These are phyloP conservation scores for Glarea lozoyensis DNA, from an alignment of 495 filamentous ascomycete species.

Conservation along the genomic window DNA sequence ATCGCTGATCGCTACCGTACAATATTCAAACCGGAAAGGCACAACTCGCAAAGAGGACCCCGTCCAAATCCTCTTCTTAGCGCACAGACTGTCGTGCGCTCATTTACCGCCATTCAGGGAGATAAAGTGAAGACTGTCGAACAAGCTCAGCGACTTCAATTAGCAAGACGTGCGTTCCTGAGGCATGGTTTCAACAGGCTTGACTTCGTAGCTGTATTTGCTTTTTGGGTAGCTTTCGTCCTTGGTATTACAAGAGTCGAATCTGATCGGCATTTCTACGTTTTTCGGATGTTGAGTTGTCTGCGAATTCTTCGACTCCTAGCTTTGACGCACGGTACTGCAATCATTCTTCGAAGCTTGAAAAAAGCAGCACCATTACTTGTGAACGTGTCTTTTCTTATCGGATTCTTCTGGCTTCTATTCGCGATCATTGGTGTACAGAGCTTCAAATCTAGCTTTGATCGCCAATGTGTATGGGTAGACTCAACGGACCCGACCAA, in stretches of 20 bases:
- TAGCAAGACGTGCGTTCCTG: conserved; percentile 87
- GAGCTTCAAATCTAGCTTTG: conserved; percentile 92
- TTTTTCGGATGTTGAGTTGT: conserved; percentile 95
- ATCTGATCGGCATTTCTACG: conserved; percentile 58
- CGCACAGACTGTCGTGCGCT: conserved; percentile 67
- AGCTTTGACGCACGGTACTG: conserved; percentile 82
- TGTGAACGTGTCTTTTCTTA: conserved; percentile 91
- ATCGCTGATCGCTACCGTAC: conserved; percentile 63
- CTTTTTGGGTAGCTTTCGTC: conserved; percentile 84
- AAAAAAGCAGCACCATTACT: conserved; percentile 92
- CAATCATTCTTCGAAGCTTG: conserved; percentile 86
- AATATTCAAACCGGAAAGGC: conserved; percentile 56
- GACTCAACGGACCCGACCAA: conserved; percentile 42
- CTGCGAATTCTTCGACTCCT: conserved; percentile 85
- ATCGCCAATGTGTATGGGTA: conserved; percentile 81
- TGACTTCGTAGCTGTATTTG: conserved; percentile 93
- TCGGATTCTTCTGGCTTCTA: conserved; percentile 97
- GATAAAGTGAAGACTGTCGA: conserved; percentile 40
- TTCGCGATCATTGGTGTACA: conserved; percentile 97
- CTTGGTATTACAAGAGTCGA: conserved; percentile 63
- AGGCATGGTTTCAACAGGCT: conserved; percentile 92
- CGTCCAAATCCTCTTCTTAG: conserved; percentile 19
- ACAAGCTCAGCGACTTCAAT: conserved; percentile 71
- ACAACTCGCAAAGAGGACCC: conserved; percentile 8
- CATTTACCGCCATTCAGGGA: conserved; percentile 64